A percentile compares a stretch with the other conserved stretches of the same genome.
These are phyloP conservation scores for Dendrocalamus latiflorus DNA, from an alignment of 202 grass and related monocot genomes.

Conservation along the genomic window DNA sequence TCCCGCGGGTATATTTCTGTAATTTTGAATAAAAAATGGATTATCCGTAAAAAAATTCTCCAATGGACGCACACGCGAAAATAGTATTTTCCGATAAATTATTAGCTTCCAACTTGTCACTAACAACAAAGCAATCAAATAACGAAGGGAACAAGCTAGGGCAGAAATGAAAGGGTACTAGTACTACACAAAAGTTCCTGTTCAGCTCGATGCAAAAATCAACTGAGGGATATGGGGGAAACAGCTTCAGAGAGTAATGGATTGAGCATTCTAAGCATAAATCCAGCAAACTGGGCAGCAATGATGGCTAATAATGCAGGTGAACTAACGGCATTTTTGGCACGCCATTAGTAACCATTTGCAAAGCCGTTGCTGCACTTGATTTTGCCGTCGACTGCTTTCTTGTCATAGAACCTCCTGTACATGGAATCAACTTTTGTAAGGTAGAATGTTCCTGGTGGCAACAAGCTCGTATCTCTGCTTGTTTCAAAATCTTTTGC, in stretches of 20 bases:
- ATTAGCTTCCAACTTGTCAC: no score
- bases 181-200: not conserved
- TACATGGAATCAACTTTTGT: slow-evolving; percentile 86
- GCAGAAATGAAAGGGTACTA: no score
- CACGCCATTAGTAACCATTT: slow-evolving; percentile 47
- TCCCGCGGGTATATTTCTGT: no score
- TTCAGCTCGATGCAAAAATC: slow-evolving; percentile 17
- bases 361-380: slow-evolving; percentile 38
- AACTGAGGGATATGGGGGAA: not conserved
- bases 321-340: no score
- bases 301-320: no score
- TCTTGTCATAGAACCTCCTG: slow-evolving; percentile 80
- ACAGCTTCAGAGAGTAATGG: slow-evolving; percentile 11
- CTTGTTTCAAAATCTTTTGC: slow-evolving; percentile 86
- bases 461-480: slow-evolving; percentile 61
- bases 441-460: slow-evolving; percentile 77
- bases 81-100: no score
- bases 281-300: slow-evolving; percentile 17
- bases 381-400: slow-evolving; percentile 24
- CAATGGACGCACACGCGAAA: no score
- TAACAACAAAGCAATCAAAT: not conserved
- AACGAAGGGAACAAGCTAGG: no score
- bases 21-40: no score
- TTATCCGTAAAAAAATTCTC: no score
- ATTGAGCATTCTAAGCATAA: slow-evolving; percentile 12